A percentile compares a stretch with the other conserved stretches of the same genome.
These are phyloP conservation scores for Amoebophrya sp. DNA, from an alignment of 169 alveolate species.

Conservation along the genomic window DNA sequence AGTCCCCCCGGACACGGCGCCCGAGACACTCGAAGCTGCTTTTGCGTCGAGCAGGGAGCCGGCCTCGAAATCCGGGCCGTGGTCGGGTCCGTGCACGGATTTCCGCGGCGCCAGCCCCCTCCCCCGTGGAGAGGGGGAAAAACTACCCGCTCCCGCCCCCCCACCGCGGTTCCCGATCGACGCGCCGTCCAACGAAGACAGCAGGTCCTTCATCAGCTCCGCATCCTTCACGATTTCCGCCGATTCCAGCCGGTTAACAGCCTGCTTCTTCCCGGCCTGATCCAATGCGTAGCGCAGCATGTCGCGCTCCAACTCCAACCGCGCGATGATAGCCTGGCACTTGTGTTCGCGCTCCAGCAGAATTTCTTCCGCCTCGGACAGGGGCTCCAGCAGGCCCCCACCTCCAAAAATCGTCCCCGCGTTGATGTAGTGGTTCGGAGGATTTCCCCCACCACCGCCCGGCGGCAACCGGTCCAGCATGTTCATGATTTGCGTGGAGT, in stretches of 20 bases:
- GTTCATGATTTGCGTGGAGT: background rate
- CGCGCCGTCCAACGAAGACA: background rate
- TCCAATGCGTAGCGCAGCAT: background rate
- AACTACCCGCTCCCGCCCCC: no score
- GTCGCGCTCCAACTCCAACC: background rate
- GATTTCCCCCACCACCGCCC: background rate
- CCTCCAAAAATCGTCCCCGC: no score
- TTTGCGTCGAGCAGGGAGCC: no score
- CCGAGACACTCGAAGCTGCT: no score
- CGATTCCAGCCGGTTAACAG: background rate
- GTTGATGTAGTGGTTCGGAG: background rate
- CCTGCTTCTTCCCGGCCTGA: background rate
- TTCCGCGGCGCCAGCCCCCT: no score
- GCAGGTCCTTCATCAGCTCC: background rate
- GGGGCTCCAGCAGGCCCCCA: background rate
- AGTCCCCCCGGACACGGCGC: no score
- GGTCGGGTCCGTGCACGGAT: no score
- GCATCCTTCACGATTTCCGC: background rate
- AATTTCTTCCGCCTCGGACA: background rate
- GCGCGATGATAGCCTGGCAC: background rate
- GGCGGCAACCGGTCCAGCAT: background rate
- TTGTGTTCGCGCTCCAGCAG: background rate
- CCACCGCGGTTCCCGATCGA: no score
- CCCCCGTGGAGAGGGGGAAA: no score
- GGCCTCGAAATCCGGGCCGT: no score